Base-by-base conservation (phyloP, 441 rosid genomes). In the Eruca vesicaria region DNA sequence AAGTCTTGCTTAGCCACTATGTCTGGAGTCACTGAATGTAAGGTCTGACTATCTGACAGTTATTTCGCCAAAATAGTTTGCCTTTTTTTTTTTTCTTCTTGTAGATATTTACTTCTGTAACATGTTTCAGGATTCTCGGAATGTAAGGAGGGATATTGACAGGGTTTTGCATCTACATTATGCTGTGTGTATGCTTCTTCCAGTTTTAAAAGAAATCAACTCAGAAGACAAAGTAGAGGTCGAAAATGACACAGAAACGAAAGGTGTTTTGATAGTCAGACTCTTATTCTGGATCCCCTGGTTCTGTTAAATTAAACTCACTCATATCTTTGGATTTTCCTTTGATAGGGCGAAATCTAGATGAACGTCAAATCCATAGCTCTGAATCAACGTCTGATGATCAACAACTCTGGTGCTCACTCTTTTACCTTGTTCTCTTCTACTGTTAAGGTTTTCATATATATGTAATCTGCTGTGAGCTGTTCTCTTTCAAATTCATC, bases 151-250 rank as follows among this genome's bases (percentile, higher is more conserved):
- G 69, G 88, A 87, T 75, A 89, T 90, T 62, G 86, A 88, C 77
- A 86, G 87, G 80, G 93, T 96, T 77, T 76, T 94, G 66, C 83
- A 87, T 83, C 84, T 90, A 74, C 99, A 94, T 84, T 90, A 96
- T 80, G 85, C 95, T 84, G 89, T 88, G 75, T 96, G 98, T 79
- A 81, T 89, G 90, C 95, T 94, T 80, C 99, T 94, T 86, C 98
- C 99, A 72, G 85, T 90, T 29, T 71, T 96, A 63, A 92, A 87
- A 75, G 83, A 85, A 86, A 87, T 96, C 81, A 89, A 89, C 73
- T 82, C 85, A 78, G 94, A 86, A 63, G 89, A 80, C 62, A 83
- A 79, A 75, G 72, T 78, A 69, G 95, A 92, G 88, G 75, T 88
- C 71, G 91, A 89, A 68, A 78, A 82, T 20, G 98, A 92, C 82